Base-by-base conservation (phyloP, 331 rosid genomes). In the Quercus tomentella region DNA sequence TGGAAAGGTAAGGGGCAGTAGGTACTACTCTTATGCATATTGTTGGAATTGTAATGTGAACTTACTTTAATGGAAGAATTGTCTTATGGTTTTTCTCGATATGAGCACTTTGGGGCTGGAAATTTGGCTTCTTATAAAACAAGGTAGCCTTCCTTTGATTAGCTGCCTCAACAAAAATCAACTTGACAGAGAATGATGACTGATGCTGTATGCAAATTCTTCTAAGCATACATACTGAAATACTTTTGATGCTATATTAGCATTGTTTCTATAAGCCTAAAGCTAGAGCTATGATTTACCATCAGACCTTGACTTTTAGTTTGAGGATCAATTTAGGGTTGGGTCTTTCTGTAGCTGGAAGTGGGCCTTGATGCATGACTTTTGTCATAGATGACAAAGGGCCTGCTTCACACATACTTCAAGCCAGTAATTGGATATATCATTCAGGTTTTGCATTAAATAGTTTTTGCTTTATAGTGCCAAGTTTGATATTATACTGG, bases 1-100 rank as follows among this genome's bases (percentile, higher is more conserved):
- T 79, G 98, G 99, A 76, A 90, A 93, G 99, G 99, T 95, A 89
- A 60, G 74, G 20, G 15, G 76, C 54, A 16, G 57, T 63, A 45
- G 69, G 76, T 82, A 70, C 41, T 35, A 54, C 52, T 74, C 14
- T 26, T 54, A 37, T 25, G 74, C 72, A 62, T 62, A 57, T 70
- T 56, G 76, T 28, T 45, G 22, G 35, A 25, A 35, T 63, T 80
- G 75, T 77, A 68, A 54, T 45, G 66, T 77, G 70, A 22, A 73
- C 25, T 6, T 35, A 14, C 62, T 74, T 4, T 43, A 18, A 16
- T 33, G 54, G 43, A 61, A 9, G 49, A 15, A 61, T 49, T 74
- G 43, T 49, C 51, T 28, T 56, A 35, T 30, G 73, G 72, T 28
- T 30, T 74, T 56, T 65, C 49, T 23, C 58, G 74, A 49, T 55